These are phyloP conservation scores for Aspergillaceae sp. DNA, from an alignment of 2,329 filamentous ascomycete genomes.

Conservation along the genomic window DNA sequence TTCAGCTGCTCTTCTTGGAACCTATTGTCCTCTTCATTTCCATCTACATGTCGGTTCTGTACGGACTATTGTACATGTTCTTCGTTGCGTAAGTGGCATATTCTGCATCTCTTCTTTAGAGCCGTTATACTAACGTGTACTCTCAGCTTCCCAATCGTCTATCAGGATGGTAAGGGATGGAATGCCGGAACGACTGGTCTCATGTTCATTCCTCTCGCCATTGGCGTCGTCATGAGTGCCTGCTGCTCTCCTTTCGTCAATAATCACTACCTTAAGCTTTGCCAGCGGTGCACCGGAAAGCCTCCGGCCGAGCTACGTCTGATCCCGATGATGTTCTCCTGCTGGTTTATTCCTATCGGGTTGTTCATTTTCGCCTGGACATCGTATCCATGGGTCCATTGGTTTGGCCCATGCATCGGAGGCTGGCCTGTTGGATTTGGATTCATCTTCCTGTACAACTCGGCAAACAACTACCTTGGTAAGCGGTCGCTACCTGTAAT, in stretches of 20 bases:
- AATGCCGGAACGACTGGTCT: conserved; percentile 64
- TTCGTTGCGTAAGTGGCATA: conserved; percentile 45
- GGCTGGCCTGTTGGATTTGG: conserved; percentile 68
- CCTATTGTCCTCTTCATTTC: conserved; percentile 78
- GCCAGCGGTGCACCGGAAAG: conserved; percentile 55
- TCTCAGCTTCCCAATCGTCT: conserved; percentile 50
- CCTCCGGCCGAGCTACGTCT: conserved; percentile 71
- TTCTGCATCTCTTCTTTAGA: conserved; percentile 12
- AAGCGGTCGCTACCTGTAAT: conserved; percentile 5
- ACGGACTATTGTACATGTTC: conserved; percentile 45
- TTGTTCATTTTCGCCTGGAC: conserved; percentile 63
- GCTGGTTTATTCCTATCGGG: conserved; percentile 62
- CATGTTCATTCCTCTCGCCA: conserved; percentile 77
- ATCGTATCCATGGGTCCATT: conserved; percentile 56
- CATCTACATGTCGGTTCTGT: conserved; percentile 74
- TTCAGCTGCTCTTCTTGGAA: conserved; percentile 76
- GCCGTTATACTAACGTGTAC: conserved; percentile 6
- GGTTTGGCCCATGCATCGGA: conserved; percentile 64
- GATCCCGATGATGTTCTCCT: conserved; percentile 72
- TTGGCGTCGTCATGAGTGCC: conserved; percentile 64
- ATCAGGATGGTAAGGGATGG: conserved; percentile 71
- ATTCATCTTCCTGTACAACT: conserved; percentile 77
- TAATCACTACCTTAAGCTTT: conserved; percentile 64
- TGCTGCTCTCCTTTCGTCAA: conserved; percentile 64
- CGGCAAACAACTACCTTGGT: conserved; percentile 63